These are phyloP conservation scores for Phytophthora quininea DNA, from an alignment of 352 stramenopile genomes.

Conservation along the genomic window DNA sequence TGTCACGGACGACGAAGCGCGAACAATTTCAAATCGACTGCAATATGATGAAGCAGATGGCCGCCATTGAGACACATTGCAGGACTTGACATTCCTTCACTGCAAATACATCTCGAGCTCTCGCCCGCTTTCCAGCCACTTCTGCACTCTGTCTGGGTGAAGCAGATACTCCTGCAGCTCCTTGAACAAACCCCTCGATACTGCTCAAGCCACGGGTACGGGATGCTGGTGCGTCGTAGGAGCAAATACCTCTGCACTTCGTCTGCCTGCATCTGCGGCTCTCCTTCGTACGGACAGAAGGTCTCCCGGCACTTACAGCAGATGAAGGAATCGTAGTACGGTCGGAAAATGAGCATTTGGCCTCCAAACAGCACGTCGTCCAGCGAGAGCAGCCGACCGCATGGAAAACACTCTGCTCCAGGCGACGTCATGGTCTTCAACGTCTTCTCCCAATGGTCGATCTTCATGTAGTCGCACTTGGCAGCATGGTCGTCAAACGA, in stretches of 20 bases:
- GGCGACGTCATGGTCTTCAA: conserved; percentile 24
- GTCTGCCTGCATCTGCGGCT: conserved; percentile 20
- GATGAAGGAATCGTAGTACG: conserved; percentile 27
- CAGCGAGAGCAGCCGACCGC: conserved; percentile 23
- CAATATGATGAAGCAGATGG: no score
- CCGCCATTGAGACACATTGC: neutral
- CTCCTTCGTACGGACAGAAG: conserved; percentile 31
- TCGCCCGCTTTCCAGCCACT: conserved; percentile 26
- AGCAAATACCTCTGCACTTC: conserved; percentile 30
- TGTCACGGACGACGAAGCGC: no score
- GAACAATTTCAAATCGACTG: no score
- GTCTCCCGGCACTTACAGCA: conserved; percentile 27
- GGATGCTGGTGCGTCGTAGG: conserved; percentile 24
- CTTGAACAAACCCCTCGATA: conserved; percentile 24
- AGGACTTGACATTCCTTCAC: neutral
- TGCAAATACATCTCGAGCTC: conserved; percentile 21
- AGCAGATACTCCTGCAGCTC: conserved; percentile 32
- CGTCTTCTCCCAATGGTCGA: conserved; percentile 22
- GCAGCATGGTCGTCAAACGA: conserved; percentile 14
- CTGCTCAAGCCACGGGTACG: conserved; percentile 27
- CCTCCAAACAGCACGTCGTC: conserved; percentile 30
- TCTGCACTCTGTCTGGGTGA: conserved; percentile 21
- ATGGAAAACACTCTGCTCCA: conserved; percentile 31
- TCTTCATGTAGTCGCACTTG: conserved; percentile 23
- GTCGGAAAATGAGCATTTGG: conserved; percentile 31